A percentile compares a stretch with the other conserved stretches of the same genome.
Conservation (phyloP, 202 grass and related monocot genomes). For the Zoysia matrella region DNA sequence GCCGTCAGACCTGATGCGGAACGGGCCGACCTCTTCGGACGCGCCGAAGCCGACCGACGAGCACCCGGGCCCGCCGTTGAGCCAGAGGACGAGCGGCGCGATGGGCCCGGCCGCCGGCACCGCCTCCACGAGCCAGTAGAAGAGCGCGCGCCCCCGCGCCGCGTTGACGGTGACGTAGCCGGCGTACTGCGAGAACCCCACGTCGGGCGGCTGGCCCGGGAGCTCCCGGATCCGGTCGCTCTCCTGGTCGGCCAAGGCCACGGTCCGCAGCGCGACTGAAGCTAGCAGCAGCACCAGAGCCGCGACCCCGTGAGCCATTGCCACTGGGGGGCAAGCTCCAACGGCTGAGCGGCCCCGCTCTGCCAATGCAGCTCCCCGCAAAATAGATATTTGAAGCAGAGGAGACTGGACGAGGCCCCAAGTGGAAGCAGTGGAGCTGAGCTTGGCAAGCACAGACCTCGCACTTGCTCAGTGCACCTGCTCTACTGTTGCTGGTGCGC, state of each 20-base stretch:
- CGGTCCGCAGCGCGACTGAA: background rate
- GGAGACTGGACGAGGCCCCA: background rate
- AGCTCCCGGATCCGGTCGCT: slow-evolving; percentile 85
- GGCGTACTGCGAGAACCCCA: slow-evolving; percentile 80
- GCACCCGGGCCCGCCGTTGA: slow-evolving; percentile 48
- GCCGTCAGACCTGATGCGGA: slow-evolving; percentile 82
- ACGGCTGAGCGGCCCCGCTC: slow-evolving; percentile 6
- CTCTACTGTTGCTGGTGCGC: slow-evolving; percentile 15
- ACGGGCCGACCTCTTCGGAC: slow-evolving; percentile 98
- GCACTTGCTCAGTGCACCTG: slow-evolving; percentile 18
- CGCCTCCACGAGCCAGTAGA: slow-evolving; percentile 98
- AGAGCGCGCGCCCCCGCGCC: slow-evolving; percentile 79
- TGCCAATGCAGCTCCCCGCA: slow-evolving; percentile 1
- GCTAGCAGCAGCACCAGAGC: slow-evolving; percentile 38
- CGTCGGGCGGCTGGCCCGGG: slow-evolving; percentile 67
- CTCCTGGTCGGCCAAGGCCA: slow-evolving; percentile 49
- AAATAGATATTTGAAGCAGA: slow-evolving; percentile 28
- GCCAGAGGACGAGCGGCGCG: slow-evolving; percentile 90
- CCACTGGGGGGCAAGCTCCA: slow-evolving; percentile 23
- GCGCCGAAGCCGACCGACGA: slow-evolving; percentile 85
- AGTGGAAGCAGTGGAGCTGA: slow-evolving; percentile 11
- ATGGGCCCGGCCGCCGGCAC: slow-evolving; percentile 57
- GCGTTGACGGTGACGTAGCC: slow-evolving; percentile 85
- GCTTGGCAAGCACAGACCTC: slow-evolving; percentile 32
- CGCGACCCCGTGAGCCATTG: slow-evolving; percentile 33